A percentile compares a stretch with the other conserved stretches of the same genome.
phyloP scores from a whole-genome alignment of 2,329 filamentous ascomycete species.

The Arthrobotrys pseudoclavata region DNA sequence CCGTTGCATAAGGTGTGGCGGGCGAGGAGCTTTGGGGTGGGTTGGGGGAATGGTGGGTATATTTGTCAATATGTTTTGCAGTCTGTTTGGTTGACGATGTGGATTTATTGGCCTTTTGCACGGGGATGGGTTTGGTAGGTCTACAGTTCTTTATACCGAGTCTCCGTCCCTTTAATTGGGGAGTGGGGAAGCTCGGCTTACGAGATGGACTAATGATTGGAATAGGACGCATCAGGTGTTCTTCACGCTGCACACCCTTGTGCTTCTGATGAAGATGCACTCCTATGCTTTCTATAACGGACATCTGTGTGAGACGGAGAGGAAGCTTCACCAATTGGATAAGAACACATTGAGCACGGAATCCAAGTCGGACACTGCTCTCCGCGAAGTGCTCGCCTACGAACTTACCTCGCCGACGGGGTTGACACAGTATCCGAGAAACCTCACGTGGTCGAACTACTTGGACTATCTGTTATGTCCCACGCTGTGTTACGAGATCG shows the following conservation, averaged over 20 bases:
- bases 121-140: constrained; percentile 81
- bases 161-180: background rate
- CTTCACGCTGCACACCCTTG: constrained; percentile 88
- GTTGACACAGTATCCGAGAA: constrained; percentile 88
- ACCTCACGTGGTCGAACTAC: constrained; percentile 86
- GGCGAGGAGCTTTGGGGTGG: constrained; percentile 71
- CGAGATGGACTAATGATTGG: background rate
- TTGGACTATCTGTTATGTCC: constrained; percentile 90
- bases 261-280: constrained; percentile 98
- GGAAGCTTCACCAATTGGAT: constrained; percentile 83
- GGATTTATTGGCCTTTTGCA: constrained; percentile 86
- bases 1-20: constrained; percentile 78
- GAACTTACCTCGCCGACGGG: constrained; percentile 93
- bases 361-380: constrained; percentile 72
- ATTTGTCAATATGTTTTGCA: constrained; percentile 87
- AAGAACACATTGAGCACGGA: constrained; percentile 70
- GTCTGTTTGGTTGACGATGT: constrained; percentile 80
- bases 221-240: constrained; percentile 92
- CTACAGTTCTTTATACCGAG: background rate
- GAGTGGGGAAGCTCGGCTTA: background rate
- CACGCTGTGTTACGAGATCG: constrained; percentile 96
- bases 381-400: constrained; percentile 87
- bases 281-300: constrained; percentile 99
- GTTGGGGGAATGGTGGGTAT: constrained; percentile 84
- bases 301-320: constrained; percentile 88